phyloP scores from a whole-genome alignment of 495 filamentous ascomycete genomes.

The Entonaema liquescens region DNA sequence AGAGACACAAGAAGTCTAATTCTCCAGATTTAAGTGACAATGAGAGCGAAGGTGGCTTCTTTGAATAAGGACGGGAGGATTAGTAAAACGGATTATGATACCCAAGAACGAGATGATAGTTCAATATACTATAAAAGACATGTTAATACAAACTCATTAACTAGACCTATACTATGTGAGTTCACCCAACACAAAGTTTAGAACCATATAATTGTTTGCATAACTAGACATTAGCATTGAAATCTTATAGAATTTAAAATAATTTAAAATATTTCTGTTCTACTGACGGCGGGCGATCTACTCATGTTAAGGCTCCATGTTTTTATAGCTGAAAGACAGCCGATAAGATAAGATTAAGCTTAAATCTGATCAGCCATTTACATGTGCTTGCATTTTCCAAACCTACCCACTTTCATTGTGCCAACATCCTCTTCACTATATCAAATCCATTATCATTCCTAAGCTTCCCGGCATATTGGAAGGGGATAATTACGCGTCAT shows the following conservation, averaged over 20 bases:
- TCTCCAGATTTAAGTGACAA: conserved; percentile 12
- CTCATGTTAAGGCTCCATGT: neutral
- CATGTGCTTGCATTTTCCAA: neutral
- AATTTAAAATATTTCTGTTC: neutral
- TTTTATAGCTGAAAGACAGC: neutral
- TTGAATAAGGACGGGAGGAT: conserved; percentile 32
- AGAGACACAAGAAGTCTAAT: conserved; percentile 1
- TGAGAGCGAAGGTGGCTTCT: conserved; percentile 48
- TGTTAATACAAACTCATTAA: neutral
- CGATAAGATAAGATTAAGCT: neutral
- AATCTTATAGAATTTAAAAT: neutral
- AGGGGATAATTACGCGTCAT: conserved; percentile 21
- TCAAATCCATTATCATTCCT: conserved; percentile 1
- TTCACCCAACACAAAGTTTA: neutral
- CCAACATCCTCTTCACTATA: neutral
- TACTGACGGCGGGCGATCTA: too few relatives aligned
- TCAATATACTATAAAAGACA: neutral
- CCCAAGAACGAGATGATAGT: conserved; percentile 16
- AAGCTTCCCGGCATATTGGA: neutral
- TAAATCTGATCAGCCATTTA: neutral
- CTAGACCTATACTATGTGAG: neutral
- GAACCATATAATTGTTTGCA: neutral
- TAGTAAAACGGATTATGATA: conserved; percentile 30
- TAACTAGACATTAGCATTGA: neutral
- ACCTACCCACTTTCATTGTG: neutral